Evolutionary conservation across 2,329 filamentous ascomycete genomes (phyloP).

Genomic region (Dothistroma pini): DNA sequence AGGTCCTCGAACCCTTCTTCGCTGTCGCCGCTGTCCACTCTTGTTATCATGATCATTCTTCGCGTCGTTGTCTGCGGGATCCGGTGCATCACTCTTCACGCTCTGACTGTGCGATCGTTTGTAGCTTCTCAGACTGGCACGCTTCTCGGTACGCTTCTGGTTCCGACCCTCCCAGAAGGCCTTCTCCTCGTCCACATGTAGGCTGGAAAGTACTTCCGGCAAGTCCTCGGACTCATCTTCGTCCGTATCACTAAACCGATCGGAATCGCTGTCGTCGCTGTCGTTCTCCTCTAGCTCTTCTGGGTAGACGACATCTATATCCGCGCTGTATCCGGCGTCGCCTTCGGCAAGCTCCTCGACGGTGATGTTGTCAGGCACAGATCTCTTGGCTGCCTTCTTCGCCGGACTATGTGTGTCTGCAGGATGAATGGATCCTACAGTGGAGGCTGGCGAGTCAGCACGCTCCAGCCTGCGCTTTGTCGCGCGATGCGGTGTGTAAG

Average conservation of each 20-base stretch:
- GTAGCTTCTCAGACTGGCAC: slow-evolving; percentile 37
- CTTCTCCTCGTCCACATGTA: not conserved
- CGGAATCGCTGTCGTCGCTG: slow-evolving; percentile 15
- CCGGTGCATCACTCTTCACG: slow-evolving; percentile 42
- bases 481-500: slow-evolving; percentile 27
- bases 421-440: slow-evolving; percentile 34
- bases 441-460: slow-evolving; percentile 33
- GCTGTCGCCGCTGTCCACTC: slow-evolving; percentile 40
- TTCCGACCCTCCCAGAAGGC: not conserved
- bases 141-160: slow-evolving; percentile 41
- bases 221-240: slow-evolving; percentile 1
- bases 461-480: slow-evolving; percentile 26
- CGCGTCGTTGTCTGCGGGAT: slow-evolving; percentile 41
- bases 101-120: slow-evolving; percentile 48
- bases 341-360: slow-evolving; percentile 42
- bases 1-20: slow-evolving; percentile 41
- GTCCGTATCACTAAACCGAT: not conserved
- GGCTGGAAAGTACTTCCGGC: not conserved
- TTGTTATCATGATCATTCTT: slow-evolving; percentile 39
- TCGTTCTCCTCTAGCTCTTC: slow-evolving; percentile 36
- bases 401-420: slow-evolving; percentile 35
- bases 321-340: slow-evolving; percentile 39
- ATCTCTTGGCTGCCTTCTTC: slow-evolving; percentile 27
- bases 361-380: slow-evolving; percentile 33
- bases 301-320: slow-evolving; percentile 44